Conservation (phyloP, 768 basidiomycete species). For the Rhodotorula taiwanensis region DNA sequence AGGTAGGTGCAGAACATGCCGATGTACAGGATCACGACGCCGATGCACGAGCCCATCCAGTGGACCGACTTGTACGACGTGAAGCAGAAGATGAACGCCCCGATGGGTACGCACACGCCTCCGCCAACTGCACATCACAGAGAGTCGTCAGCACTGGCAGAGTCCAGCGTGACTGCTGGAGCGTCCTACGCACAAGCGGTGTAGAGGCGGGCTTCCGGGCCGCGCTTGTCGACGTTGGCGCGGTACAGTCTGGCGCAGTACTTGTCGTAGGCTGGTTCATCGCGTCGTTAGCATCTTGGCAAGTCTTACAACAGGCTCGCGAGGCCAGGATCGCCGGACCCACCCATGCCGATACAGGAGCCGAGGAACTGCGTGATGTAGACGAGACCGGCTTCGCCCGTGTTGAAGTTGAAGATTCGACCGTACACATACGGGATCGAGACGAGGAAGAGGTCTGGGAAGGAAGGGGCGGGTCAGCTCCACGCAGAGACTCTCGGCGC, state of each 20-base stretch:
- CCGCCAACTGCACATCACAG: constrained; percentile 6
- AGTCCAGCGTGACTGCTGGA: not conserved
- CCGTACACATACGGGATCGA: constrained; percentile 42
- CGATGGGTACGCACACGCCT: constrained; percentile 29
- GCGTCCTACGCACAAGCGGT: not conserved
- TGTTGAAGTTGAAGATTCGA: constrained; percentile 20
- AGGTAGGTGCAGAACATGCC: constrained; percentile 39
- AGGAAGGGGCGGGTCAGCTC: constrained; percentile 48
- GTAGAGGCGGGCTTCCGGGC: constrained; percentile 31
- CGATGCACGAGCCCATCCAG: constrained; percentile 46
- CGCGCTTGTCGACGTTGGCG: constrained; percentile 21
- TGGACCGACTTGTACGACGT: constrained; percentile 40
- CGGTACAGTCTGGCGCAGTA: constrained; percentile 20
- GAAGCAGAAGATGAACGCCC: constrained; percentile 46
- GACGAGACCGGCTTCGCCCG: constrained; percentile 18
- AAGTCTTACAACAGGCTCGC: too few species aligned
- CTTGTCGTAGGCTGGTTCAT: constrained; percentile 6
- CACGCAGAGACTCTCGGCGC: not conserved
- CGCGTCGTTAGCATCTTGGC: too few species aligned
- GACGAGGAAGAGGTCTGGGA: constrained; percentile 60
- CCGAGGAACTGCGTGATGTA: constrained; percentile 24
- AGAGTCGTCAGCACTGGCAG: not conserved
- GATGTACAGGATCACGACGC: constrained; percentile 41
- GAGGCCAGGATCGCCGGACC: too few species aligned
- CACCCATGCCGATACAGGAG: not conserved